Evolutionary conservation across 768 basidiomycete genomes (phyloP), one percentile per base, ranked within the genome.

Genomic region (Hebeloma cylindrosporum): DNA sequence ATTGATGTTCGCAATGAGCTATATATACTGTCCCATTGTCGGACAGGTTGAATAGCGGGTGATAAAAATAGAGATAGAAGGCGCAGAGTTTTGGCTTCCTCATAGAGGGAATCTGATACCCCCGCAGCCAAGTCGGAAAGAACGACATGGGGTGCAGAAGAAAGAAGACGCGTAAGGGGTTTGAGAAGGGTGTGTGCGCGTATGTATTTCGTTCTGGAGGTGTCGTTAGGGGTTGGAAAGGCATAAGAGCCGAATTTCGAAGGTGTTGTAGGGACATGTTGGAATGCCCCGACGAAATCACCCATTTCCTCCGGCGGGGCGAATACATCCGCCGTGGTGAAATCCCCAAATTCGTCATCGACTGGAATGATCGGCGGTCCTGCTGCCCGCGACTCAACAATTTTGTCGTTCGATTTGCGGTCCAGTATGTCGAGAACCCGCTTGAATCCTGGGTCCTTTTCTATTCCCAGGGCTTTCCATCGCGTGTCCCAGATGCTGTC

Each of bases 311-410:
- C 75, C 2, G 63, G 53, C 23, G 55, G 50, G 35, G 52, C 46
- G 29, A 68, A 55, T 4, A 63, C 54, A 31, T 72, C 67, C 4
- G 76, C 74, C 0, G 74, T 69, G 1, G 85, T 77, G 60, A 93
- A 91, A 59, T 93, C 92, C 3, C 92, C 93, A 65, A 95, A 95
- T 18, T 92, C 91, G 54, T 94, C 90, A 48, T 91, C 86, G 11
- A 83, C 80, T 7, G 74, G 56, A 21, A 85, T 75, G 1, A 78
- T 80, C 1, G 87, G 79, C 13, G 85, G 82, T 8, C 73, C 75
- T 11, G 65, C 69, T 0, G 73, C 68, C 34, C 72, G 66, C 10
- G 66, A 60, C 5, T 60, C 59, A 5, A 57, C 66, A 2, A 62
- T 57, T 50, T 70, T 70, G 13, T 72, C 70, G 20, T 68, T 66